Base-by-base conservation (phyloP, 148 eudicot genomes). In the Pharnaceum exiguum region DNA sequence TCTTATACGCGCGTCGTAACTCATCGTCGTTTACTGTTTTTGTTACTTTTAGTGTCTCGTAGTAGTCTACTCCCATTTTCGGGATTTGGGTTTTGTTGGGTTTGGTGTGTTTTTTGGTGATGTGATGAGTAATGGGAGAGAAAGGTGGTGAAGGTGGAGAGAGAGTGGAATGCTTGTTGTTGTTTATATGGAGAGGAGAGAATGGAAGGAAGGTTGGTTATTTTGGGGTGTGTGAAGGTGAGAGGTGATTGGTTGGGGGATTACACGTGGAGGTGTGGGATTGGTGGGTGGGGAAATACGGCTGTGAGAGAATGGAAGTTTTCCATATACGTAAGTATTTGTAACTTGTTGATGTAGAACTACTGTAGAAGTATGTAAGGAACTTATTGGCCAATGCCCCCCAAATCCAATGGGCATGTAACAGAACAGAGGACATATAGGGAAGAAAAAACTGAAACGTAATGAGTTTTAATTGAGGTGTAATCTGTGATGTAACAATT, bases 11-110 rank as follows among this genome's bases (percentile, higher is more conserved):
- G 13, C 70, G 79, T 59, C 85, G 80, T 45, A 93, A 25, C n/a
- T 88, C 99, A 0, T 85, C 95, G 2, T 82, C 82, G 2, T 48
- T 35, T 1, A 82, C 76, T 9, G 60, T 63, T 1, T 69, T 33
- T 12, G 69, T 28, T 10, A 88, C 82, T 55, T 72, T 84, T 38
- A 88, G 56, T 23, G 71, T 51, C 36, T 78, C 76, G 79, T 93
- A 93, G 80, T 88, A 88, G 78, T 91, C 94, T 7, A 81, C 78
- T 1, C 77, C 84, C 97, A 87, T 85, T 32, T 54, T n/a, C n/a
- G n/a, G n/a, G n/a, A n/a, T 37, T 5, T 33, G 7, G 10, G 9
- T 16, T 10, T 17, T 13, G 11, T 30, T 17, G 1, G 1, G 12
- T 18, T 16, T 10, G 15, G 5, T 37, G 6, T 15, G 4, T 19